Evolutionary conservation across 352 stramenopile genomes (phyloP).

Genomic region (Thraustochytrium sp.): DNA sequence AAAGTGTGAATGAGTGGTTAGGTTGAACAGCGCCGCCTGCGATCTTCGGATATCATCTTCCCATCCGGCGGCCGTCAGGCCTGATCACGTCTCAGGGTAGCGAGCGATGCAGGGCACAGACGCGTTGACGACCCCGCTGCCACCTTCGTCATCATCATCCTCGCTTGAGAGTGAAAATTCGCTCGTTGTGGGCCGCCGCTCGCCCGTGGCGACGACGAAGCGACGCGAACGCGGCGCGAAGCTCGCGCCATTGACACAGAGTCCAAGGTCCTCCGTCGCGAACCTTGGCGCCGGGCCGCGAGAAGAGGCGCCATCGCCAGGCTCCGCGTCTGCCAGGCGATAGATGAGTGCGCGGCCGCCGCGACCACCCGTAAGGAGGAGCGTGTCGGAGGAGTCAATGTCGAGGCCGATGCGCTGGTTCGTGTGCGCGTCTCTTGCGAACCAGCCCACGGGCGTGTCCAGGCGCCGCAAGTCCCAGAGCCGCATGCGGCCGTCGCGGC

Average conservation of each 20-base stretch:
- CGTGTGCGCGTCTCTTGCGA: slow-evolving; percentile 60
- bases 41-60: too few species aligned
- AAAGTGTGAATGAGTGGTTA: too few species aligned
- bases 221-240: neutral
- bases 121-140: too few species aligned
- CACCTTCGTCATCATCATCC: neutral
- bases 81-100: too few species aligned
- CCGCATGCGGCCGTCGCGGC: slow-evolving; percentile 64
- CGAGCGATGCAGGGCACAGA: too few species aligned
- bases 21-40: too few species aligned
- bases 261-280: too few species aligned
- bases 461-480: slow-evolving; percentile 74
- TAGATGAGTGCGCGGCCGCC: slow-evolving; percentile 58
- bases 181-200: neutral
- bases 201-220: neutral
- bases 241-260: neutral
- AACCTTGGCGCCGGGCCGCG: too few species aligned
- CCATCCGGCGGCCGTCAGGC: too few species aligned
- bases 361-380: slow-evolving; percentile 60
- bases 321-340: slow-evolving; percentile 37
- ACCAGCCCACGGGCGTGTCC: slow-evolving; percentile 62
- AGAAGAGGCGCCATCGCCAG: neutral
- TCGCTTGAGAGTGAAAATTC: too few species aligned
- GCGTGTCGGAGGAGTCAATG: slow-evolving; percentile 60
- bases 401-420: slow-evolving; percentile 70